Evolutionary conservation across 305 asterid genomes (phyloP).

Genomic region (Fraxinus greggii): DNA sequence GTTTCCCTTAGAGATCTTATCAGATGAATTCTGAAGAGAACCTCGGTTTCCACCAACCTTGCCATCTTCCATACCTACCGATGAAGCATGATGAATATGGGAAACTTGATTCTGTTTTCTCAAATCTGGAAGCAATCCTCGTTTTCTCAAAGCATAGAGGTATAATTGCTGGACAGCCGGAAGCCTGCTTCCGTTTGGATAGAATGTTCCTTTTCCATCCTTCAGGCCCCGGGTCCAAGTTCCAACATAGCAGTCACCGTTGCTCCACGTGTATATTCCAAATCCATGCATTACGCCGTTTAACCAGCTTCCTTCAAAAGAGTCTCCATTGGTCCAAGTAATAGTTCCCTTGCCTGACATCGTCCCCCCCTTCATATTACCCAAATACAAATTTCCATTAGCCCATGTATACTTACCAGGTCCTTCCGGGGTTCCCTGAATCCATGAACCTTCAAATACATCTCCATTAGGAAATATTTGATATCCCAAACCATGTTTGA

Average conservation of each 20-base stretch:
- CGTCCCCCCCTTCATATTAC: constrained; percentile 79
- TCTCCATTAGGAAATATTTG: constrained; percentile 76
- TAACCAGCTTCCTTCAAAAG: constrained; percentile 82
- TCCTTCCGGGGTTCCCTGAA: constrained; percentile 87
- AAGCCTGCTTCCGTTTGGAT: constrained; percentile 73
- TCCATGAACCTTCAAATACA: constrained; percentile 93
- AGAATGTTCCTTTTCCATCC: constrained; percentile 93
- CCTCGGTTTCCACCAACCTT: constrained; percentile 49
- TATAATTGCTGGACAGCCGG: constrained; percentile 65
- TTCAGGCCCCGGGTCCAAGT: constrained; percentile 91
- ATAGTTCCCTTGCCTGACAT: constrained; percentile 95
- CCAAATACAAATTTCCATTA: constrained; percentile 80
- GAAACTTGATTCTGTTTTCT: constrained; percentile 79
- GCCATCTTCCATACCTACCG: constrained; percentile 55
- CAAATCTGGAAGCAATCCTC: constrained; percentile 81
- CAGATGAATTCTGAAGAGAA: constrained; percentile 42
- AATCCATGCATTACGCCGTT: constrained; percentile 84
- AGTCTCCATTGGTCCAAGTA: constrained; percentile 78
- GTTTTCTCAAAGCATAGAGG: constrained; percentile 76
- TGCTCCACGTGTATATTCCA: constrained; percentile 82
- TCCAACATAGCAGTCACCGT: constrained; percentile 83
- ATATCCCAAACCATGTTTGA: constrained; percentile 90
- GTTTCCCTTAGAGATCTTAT: constrained; percentile 46
- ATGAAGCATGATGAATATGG: constrained; percentile 55
- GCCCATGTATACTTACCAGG: constrained; percentile 93